Conservation (phyloP, 352 stramenopile species). For the Globisporangium alternatum region DNA sequence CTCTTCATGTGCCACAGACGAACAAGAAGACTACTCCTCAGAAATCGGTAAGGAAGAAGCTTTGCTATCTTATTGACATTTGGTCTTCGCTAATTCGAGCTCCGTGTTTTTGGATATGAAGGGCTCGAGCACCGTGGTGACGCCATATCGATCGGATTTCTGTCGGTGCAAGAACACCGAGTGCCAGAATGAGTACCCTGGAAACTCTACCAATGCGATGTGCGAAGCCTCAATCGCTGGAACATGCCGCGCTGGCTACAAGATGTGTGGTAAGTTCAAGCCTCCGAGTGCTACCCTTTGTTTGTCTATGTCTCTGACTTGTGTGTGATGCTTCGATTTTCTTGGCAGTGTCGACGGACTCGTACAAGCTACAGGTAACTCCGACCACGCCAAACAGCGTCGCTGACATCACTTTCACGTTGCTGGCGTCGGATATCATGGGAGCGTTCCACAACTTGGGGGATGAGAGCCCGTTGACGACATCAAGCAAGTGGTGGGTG, state of each 20-base stretch:
- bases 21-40: constrained; percentile 5
- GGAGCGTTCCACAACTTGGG: constrained; percentile 71
- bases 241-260: constrained; percentile 56
- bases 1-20: neutral
- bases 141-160: constrained; percentile 57
- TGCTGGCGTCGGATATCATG: constrained; percentile 71
- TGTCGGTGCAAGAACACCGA: constrained; percentile 65
- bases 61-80: neutral
- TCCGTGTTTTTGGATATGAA: neutral
- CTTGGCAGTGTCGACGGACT: constrained; percentile 51
- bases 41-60: neutral
- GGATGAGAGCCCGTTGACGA: constrained; percentile 40
- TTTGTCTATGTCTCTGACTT: neutral
- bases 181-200: constrained; percentile 69
- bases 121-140: constrained; percentile 6
- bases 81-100: neutral
- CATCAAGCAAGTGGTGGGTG: constrained; percentile 67
- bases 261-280: constrained; percentile 34
- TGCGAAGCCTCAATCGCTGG: constrained; percentile 47
- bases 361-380: constrained; percentile 65
- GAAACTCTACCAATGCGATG: constrained; percentile 31
- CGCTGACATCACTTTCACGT: constrained; percentile 58
- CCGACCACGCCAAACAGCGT: constrained; percentile 63
- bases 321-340: neutral
- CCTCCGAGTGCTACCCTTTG: neutral